Conservation (phyloP, 345 rosid species). For the Rubroshorea leprosula region DNA sequence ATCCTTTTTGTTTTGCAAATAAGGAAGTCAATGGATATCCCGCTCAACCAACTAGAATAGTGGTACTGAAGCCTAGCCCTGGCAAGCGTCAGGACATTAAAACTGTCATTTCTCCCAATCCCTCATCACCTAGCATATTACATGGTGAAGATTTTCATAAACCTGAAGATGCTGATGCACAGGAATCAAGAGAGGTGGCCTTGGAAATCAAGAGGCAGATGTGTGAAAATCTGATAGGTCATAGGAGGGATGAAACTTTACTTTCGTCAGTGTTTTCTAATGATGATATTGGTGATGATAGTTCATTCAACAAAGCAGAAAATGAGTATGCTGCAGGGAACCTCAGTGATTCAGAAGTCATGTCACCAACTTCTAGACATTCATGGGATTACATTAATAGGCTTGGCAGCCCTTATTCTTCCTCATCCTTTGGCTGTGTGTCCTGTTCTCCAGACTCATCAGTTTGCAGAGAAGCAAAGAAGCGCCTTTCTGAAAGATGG, state of each 20-base stretch:
- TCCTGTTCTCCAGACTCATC: constrained; percentile 91
- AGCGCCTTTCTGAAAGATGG: constrained; percentile 93
- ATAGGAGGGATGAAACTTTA: constrained; percentile 64
- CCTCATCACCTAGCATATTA: constrained; percentile 44
- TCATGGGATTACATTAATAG: constrained; percentile 82
- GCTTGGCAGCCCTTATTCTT: constrained; percentile 59
- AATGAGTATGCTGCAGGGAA: constrained; percentile 50
- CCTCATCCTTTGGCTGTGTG: constrained; percentile 61
- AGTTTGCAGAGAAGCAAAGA: constrained; percentile 71
- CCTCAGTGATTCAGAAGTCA: constrained; percentile 66
- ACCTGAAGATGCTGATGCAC: constrained; percentile 46
- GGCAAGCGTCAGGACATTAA: constrained; percentile 49
- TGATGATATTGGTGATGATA: constrained; percentile 77
- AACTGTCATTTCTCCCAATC: constrained; percentile 41
- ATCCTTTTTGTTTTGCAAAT: too few relatives aligned
- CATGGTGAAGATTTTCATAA: constrained; percentile 38
- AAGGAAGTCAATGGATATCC: too few relatives aligned
- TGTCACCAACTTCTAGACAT: constrained; percentile 73
- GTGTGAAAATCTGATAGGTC: constrained; percentile 51
- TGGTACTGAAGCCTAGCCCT: constrained; percentile 80
- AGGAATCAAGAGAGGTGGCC: constrained; percentile 58
- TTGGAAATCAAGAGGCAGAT: constrained; percentile 47
- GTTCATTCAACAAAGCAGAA: constrained; percentile 73
- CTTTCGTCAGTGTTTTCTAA: constrained; percentile 80
- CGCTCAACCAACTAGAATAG: constrained; percentile 76